Evolutionary conservation across 2,329 filamentous ascomycete species (phyloP).

Genomic region (Apiospora marii): DNA sequence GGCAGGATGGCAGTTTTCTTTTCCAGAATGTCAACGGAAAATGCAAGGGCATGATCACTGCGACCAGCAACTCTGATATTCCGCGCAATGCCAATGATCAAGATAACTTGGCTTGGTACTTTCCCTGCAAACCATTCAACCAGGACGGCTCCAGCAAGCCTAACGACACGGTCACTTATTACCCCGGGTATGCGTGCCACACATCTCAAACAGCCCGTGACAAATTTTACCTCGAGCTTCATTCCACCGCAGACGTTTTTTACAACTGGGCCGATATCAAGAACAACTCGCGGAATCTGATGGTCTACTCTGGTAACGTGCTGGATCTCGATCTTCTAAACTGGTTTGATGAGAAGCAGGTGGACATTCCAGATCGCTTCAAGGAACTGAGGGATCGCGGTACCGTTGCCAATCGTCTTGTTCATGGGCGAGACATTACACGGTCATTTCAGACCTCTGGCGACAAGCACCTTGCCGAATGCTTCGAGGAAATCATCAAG

Average conservation of each 20-base stretch:
- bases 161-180: constrained; percentile 78
- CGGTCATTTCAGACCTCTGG: constrained; percentile 80
- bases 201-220: constrained; percentile 74
- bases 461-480: constrained; percentile 85
- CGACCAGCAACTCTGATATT: constrained; percentile 75
- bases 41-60: constrained; percentile 89
- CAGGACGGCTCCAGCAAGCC: constrained; percentile 87
- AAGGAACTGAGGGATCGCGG: constrained; percentile 77
- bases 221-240: constrained; percentile 76
- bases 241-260: constrained; percentile 83
- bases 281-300: constrained; percentile 86
- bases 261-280: constrained; percentile 95
- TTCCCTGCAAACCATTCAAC: constrained; percentile 89
- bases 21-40: constrained; percentile 99
- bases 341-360: constrained; percentile 88
- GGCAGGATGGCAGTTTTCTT: constrained; percentile 94
- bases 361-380: constrained; percentile 78
- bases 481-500: constrained; percentile 92
- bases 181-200: constrained; percentile 88
- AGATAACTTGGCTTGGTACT: constrained; percentile 89
- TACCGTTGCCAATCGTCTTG: constrained; percentile 63
- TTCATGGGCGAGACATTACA: constrained; percentile 88
- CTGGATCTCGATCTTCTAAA: constrained; percentile 86
- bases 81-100: constrained; percentile 72
- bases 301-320: constrained; percentile 94